phyloP scores from a whole-genome alignment of 352 stramenopile genomes.

The Phytophthora capsici region DNA sequence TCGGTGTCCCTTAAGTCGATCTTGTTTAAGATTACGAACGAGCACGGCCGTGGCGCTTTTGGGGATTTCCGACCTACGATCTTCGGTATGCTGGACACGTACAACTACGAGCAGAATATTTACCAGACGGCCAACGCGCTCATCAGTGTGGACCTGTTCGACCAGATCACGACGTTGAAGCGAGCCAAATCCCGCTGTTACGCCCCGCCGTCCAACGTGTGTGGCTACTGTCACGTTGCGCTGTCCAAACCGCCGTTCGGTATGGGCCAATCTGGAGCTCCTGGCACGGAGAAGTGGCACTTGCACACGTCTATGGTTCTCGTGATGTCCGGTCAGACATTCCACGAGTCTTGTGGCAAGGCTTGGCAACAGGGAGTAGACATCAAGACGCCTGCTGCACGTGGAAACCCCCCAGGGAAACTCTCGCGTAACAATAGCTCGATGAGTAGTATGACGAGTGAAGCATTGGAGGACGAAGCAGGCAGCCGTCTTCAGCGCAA shows the following conservation, averaged over 20 bases:
- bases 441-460: constrained; percentile 40
- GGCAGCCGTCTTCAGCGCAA: constrained; percentile 70
- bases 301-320: constrained; percentile 86
- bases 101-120: constrained; percentile 92
- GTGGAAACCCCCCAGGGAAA: constrained; percentile 33
- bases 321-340: constrained; percentile 76
- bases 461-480: constrained; percentile 56
- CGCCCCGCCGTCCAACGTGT: constrained; percentile 75
- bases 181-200: constrained; percentile 77
- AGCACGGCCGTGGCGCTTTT: constrained; percentile 93
- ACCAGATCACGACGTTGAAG: constrained; percentile 85
- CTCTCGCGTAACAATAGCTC: constrained; percentile 53
- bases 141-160: constrained; percentile 84
- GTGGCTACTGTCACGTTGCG: constrained; percentile 81
- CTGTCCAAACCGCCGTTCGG: constrained; percentile 86
- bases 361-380: constrained; percentile 85
- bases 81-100: constrained; percentile 94
- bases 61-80: constrained; percentile 95
- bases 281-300: constrained; percentile 83
- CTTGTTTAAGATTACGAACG: constrained; percentile 95
- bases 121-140: constrained; percentile 87
- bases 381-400: constrained; percentile 48
- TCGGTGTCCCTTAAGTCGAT: constrained; percentile 94
- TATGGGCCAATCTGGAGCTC: constrained; percentile 77
- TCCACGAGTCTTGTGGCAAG: constrained; percentile 88